Base-by-base conservation (phyloP, 371 early-diverging fungal genomes). In the Gilbertella persicaria region DNA sequence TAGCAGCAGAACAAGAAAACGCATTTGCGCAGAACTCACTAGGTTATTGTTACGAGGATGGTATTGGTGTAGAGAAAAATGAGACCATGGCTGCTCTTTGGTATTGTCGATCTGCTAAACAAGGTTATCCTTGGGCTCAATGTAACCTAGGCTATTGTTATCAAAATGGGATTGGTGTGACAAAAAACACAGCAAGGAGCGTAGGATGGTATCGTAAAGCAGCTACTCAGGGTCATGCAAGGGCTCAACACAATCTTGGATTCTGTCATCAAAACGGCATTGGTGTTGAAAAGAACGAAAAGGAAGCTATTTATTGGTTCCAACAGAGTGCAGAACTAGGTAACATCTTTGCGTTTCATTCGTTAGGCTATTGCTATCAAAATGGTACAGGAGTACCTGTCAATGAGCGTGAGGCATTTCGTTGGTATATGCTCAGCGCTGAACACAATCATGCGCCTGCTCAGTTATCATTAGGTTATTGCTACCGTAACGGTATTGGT, bases 311-410 rank as follows among this genome's bases (percentile, higher is more conserved):
- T 46, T 58, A 69, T 58, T 90, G 86, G 87, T 91, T 80, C 63
- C 72, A 73, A 46, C 79, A 81, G 44, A 80, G 92, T 21, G 93
- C 94, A 2, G 84, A 81, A 33, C 83, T 82, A 26, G 91, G 89
- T 20, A 89, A 91, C 51, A 80, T 87, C 10, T 84, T 89, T 55
- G 95, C 92, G 2, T 82, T 83, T 45, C 91, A 92, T 46, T 90
- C 90, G 2, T 78, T 95, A 28, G 97, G 94, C 6, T 93, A 89
- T 59, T 95, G 96, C 62, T 94, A 87, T 62, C 92, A 91, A 45
- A 91, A 95, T 59, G 96, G 94, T 14, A 79, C 90, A 37, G 94
- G 94, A 10, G 86, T 91, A 66, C 37, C 26, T 29, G 58, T 74
- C 10, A 73, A 90, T 63, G 51, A 82, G 6, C 46, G 67, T 12